These are phyloP conservation scores for Monilinia laxa DNA, from an alignment of 2,329 filamentous ascomycete genomes.

Conservation along the genomic window DNA sequence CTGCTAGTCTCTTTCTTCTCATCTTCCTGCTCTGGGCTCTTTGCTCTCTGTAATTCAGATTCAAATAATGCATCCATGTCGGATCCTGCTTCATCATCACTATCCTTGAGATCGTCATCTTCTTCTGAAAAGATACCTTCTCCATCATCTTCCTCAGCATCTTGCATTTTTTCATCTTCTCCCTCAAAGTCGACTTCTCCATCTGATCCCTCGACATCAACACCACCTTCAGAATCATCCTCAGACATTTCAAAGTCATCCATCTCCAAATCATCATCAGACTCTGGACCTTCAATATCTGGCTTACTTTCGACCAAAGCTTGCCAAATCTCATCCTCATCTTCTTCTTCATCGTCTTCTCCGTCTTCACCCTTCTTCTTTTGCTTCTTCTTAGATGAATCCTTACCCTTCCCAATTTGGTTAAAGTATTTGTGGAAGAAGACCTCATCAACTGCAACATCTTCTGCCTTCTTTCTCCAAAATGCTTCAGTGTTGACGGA, in stretches of 20 bases:
- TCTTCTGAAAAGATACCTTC: conserved; percentile 40
- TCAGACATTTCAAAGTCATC: conserved; percentile 54
- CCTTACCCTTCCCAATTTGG: conserved; percentile 63
- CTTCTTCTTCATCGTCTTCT: conserved; percentile 55
- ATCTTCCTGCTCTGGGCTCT: conserved; percentile 44
- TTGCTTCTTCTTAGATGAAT: conserved; percentile 55
- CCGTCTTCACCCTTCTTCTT: conserved; percentile 49
- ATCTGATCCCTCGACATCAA: conserved; percentile 47
- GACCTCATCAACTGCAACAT: conserved; percentile 86
- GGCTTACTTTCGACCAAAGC: conserved; percentile 79
- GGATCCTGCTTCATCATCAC: conserved; percentile 55
- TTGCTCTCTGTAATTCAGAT: conserved; percentile 39
- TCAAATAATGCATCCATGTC: conserved; percentile 46
- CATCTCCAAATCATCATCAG: conserved; percentile 52
- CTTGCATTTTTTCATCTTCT: conserved; percentile 27
- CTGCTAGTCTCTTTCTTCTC: conserved; percentile 42
- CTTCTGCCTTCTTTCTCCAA: conserved; percentile 85
- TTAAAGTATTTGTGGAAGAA: conserved; percentile 99
- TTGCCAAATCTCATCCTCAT: conserved; percentile 78
- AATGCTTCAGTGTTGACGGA: conserved; percentile 85
- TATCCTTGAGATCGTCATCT: conserved; percentile 40
- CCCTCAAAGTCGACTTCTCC: conserved; percentile 39
- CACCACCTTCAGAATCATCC: conserved; percentile 49
- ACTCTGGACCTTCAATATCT: conserved; percentile 65
- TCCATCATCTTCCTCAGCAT: conserved; percentile 34